Base-by-base conservation (phyloP, 306 rosid genomes). In the Clitoria ternatea region DNA sequence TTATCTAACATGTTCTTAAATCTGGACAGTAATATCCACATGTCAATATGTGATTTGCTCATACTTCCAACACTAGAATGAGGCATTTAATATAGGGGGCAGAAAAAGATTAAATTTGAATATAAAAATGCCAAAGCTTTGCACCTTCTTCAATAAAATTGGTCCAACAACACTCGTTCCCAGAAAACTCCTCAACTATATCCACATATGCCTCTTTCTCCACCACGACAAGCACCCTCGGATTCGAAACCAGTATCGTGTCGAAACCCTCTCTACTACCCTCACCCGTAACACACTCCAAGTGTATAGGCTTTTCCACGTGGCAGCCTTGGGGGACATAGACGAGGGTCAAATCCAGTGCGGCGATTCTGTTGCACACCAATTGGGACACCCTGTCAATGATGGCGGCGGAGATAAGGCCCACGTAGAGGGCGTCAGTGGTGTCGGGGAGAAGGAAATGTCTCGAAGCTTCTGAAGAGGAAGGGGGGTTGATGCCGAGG, bases 11-110 rank as follows among this genome's bases (percentile, higher is more conserved):
- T n/a, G n/a, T n/a, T n/a, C n/a, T n/a, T n/a, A n/a, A n/a, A n/a
- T n/a, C n/a, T n/a, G n/a, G n/a, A n/a, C n/a, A n/a, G n/a, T n/a
- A n/a, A n/a, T n/a, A n/a, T n/a, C n/a, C n/a, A n/a, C n/a, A n/a
- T n/a, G n/a, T n/a, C n/a, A n/a, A n/a, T n/a, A n/a, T n/a, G n/a
- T n/a, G n/a, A n/a, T n/a, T n/a, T n/a, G n/a, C n/a, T n/a, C n/a
- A n/a, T n/a, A n/a, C n/a, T n/a, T n/a, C n/a, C n/a, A n/a, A n/a
- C n/a, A n/a, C n/a, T n/a, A n/a, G n/a, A n/a, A n/a, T n/a, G n/a
- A n/a, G n/a, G n/a, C 99, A 94, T 83, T 91, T 94, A 42, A 85
- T 83, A 74, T 91, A 97, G 0, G 97, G 97, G 15, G 99, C 83
- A 61, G 36, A 60, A 22, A 80, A 12, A 10, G 99, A 91, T 71